These are phyloP conservation scores for Microdochium bolleyi DNA, from an alignment of 2,329 filamentous ascomycete species.

Conservation along the genomic window DNA sequence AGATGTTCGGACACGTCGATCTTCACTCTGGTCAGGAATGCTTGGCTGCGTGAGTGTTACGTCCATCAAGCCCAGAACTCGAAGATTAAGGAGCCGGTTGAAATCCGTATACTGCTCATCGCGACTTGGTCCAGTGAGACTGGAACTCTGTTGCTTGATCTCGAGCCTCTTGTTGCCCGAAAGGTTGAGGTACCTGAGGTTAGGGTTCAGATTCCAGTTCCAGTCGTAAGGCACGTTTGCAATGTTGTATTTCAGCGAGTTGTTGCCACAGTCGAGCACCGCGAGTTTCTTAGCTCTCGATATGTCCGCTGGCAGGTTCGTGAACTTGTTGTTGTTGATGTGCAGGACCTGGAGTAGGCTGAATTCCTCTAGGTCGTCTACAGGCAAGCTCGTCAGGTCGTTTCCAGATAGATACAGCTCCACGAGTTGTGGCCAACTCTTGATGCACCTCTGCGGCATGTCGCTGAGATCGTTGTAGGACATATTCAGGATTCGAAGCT, in stretches of 20 bases:
- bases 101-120: slow-evolving; percentile 80
- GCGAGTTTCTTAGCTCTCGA: slow-evolving; percentile 89
- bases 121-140: slow-evolving; percentile 44
- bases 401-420: slow-evolving; percentile 96
- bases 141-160: slow-evolving; percentile 60
- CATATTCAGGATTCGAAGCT: slow-evolving; percentile 82
- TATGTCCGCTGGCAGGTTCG: slow-evolving; percentile 89
- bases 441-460: slow-evolving; percentile 80
- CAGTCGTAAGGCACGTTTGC: slow-evolving; percentile 98
- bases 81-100: slow-evolving; percentile 71
- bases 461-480: slow-evolving; percentile 94
- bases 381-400: slow-evolving; percentile 81
- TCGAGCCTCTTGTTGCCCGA: slow-evolving; percentile 95
- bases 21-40: slow-evolving; percentile 91
- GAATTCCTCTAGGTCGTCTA: slow-evolving; percentile 88
- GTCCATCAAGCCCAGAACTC: slow-evolving; percentile 93
- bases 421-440: slow-evolving; percentile 80
- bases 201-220: slow-evolving; percentile 99
- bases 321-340: slow-evolving; percentile 97
- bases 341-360: slow-evolving; percentile 83
- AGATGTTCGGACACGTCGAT: slow-evolving; percentile 91
- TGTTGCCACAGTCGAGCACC: slow-evolving; percentile 90
- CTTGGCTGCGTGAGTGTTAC: slow-evolving; percentile 90
- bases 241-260: slow-evolving; percentile 95
- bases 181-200: slow-evolving; percentile 88